A percentile compares a stretch with the other conserved stretches of the same genome.
Conservation (phyloP, 805 yeast species). For the Candida tibetensis region DNA sequence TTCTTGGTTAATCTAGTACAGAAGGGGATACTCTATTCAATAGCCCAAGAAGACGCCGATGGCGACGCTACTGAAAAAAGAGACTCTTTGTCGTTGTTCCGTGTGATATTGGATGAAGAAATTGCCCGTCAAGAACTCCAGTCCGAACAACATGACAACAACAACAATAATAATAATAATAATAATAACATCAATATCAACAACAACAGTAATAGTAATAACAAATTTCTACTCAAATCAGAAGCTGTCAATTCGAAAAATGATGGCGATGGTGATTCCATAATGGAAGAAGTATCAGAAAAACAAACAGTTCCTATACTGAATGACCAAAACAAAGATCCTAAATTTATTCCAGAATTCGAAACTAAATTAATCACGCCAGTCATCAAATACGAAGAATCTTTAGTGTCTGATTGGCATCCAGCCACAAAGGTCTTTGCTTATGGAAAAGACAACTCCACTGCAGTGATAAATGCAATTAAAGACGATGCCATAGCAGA, state of each 20-base stretch:
- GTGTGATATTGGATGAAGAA: conserved; percentile 49
- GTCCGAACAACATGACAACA: neutral
- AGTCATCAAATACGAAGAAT: conserved; percentile 36
- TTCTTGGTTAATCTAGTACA: conserved; percentile 79
- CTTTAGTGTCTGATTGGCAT: conserved; percentile 55
- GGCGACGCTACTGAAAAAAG: conserved; percentile 19
- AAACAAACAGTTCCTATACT: neutral
- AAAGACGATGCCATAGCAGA: conserved; percentile 26
- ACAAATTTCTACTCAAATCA: conserved; percentile 3
- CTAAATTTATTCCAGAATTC: conserved; percentile 7
- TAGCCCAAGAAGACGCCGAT: conserved; percentile 58
- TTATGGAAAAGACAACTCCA: conserved; percentile 50
- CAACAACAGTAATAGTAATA: neutral
- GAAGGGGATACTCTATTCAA: conserved; percentile 76
- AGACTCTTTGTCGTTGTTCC: conserved; percentile 35
- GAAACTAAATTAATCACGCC: conserved; percentile 40
- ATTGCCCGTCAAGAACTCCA: conserved; percentile 20
- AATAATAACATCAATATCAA: neutral
- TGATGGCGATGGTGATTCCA: conserved; percentile 2
- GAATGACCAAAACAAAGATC: neutral
- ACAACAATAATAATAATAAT: neutral
- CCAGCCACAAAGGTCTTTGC: conserved; percentile 51
- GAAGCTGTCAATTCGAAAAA: neutral
- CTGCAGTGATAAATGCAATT: conserved; percentile 45
- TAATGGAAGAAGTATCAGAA: conserved; percentile 1